Conservation (phyloP, 2,329 filamentous ascomycete species). For the Fusarium brevicatenulatum region DNA sequence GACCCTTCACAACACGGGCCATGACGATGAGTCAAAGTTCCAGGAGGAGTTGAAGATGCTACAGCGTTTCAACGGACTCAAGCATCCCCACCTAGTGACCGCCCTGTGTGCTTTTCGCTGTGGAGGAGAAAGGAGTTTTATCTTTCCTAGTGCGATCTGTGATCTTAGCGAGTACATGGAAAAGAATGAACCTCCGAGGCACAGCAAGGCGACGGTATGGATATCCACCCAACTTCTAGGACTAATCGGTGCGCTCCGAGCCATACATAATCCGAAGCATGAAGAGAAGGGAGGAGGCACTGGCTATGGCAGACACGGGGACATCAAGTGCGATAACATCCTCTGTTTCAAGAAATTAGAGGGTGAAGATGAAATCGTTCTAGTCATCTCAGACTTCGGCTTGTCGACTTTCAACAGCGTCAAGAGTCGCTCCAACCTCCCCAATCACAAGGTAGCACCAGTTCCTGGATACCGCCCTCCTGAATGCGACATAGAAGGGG, state of each 20-base stretch:
- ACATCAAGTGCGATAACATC: background rate
- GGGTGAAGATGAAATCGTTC: background rate
- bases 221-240: background rate
- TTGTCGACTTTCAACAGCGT: background rate
- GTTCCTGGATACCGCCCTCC: background rate
- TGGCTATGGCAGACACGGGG: background rate
- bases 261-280: background rate
- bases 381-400: background rate
- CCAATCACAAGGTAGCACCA: accelerated
- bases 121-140: background rate
- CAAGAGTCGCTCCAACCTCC: background rate
- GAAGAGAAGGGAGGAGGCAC: background rate
- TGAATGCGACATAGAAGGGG: background rate
- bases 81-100: too few relatives aligned
- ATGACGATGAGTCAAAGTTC: background rate
- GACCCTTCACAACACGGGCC: background rate
- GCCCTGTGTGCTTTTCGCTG: background rate
- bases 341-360: background rate
- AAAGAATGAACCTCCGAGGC: background rate
- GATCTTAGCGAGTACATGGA: background rate
- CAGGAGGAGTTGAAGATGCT: background rate
- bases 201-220: background rate
- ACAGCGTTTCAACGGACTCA: too few relatives aligned
- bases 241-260: background rate
- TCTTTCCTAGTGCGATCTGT: background rate